Base-by-base conservation (phyloP, 345 rosid species). In the Aquilaria sinensis region DNA sequence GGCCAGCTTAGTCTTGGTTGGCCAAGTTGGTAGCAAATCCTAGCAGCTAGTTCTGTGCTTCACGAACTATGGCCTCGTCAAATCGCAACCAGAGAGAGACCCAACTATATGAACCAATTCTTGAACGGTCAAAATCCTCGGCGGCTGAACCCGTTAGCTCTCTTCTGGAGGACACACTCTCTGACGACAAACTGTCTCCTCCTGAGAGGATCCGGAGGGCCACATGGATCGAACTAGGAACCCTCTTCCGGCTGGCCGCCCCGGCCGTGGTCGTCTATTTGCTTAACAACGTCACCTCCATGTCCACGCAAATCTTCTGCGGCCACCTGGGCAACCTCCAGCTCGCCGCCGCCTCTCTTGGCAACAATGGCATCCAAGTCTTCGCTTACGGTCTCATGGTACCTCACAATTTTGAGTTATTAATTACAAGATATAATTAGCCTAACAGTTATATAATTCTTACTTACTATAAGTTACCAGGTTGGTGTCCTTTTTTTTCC, bases 271-370 rank as follows among this genome's bases (percentile, higher is more conserved):
- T 78, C 0, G 89, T 86, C 12, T 86, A 83, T 66, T 75, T 86
- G 62, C 70, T 86, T 65, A 83, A 81, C 65, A 81, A 74, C 31
- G 67, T 80, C 14, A 75, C 72, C 58, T 78, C 84, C 2, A 80
- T 82, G 78, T 73, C 87, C 69, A 86, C 89, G 23, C 85, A 80
- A 47, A 73, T 86, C 52, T 71, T 81, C 46, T 80, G 83, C 11
- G 92, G 92, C 51, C 82, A 83, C 13, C 77, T 86, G 15, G 89
- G 92, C 34, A 81, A 83, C 69, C 80, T 83, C 63, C 70, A 86
- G 74, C 89, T 81, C 43, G 89, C 89, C 14, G 89, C 81, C 2
- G 79, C 73, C 49, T 81, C 84, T 54, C 89, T 84, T 1, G 86
- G 86, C 46, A 81, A 77, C 77, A 81, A 74, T 23, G 86, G 89